These are phyloP conservation scores for Linum tenue DNA, from an alignment of 345 rosid genomes.

Conservation along the genomic window DNA sequence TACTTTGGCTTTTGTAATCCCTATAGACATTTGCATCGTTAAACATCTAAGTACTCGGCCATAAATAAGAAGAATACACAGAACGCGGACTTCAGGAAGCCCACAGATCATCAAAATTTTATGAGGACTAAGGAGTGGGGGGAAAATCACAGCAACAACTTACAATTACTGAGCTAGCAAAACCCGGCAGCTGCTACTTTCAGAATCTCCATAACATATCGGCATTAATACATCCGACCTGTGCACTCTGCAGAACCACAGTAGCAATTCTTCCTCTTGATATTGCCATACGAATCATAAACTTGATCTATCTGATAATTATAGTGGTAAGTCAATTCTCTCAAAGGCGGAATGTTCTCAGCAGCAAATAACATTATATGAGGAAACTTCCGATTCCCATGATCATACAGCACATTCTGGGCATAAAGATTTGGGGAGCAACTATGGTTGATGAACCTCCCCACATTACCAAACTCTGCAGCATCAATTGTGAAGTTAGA, in stretches of 20 bases:
- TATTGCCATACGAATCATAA: conserved; percentile 51
- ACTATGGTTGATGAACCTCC: conserved; percentile 86
- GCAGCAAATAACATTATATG: conserved; percentile 81
- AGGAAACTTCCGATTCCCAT: conserved; percentile 59
- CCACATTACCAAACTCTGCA: conserved; percentile 52
- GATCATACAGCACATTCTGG: conserved; percentile 76
- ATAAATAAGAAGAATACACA: too few species aligned
- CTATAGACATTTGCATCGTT: too few species aligned
- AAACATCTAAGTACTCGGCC: too few species aligned
- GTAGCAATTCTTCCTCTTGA: conserved; percentile 56
- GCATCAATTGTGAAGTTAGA: conserved; percentile 79
- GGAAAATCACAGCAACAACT: conserved; percentile 2
- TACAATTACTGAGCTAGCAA: background rate
- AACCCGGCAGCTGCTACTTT: background rate
- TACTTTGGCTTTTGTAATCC: too few species aligned
- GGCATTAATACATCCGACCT: conserved; percentile 63
- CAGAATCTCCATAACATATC: background rate
- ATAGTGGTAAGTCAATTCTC: conserved; percentile 78
- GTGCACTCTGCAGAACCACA: conserved; percentile 74
- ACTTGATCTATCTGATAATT: conserved; percentile 61
- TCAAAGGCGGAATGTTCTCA: conserved; percentile 83
- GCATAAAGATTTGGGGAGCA: conserved; percentile 93
- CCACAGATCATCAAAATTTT: too few species aligned
- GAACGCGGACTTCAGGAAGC: too few species aligned
- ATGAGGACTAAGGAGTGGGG: too few species aligned